Conservation (phyloP, 2,329 filamentous ascomycete species). For the Penicillium janthinellum region DNA sequence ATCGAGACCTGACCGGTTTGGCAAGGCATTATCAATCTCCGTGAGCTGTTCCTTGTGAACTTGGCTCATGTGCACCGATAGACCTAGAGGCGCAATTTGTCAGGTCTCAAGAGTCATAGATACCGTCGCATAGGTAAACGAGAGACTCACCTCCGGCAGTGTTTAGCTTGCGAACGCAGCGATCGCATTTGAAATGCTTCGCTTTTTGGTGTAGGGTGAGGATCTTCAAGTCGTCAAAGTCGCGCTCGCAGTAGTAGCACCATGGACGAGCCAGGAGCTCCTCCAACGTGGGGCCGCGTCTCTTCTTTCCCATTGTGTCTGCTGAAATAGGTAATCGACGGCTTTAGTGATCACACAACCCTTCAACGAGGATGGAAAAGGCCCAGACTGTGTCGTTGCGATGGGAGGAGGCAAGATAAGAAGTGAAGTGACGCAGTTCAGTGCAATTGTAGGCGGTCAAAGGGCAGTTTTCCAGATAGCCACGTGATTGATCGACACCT, state of each 20-base stretch:
- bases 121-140: not conserved
- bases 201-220: conserved; percentile 97
- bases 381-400: not conserved
- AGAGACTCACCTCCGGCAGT: conserved; percentile 79
- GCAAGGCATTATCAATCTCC: conserved; percentile 87
- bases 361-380: not conserved
- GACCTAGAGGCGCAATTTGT: conserved; percentile 57
- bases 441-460: conserved; percentile 4
- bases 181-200: conserved; percentile 98
- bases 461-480: not conserved
- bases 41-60: conserved; percentile 93
- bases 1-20: conserved; percentile 80
- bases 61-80: conserved; percentile 96
- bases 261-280: conserved; percentile 85
- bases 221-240: conserved; percentile 96
- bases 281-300: conserved; percentile 82
- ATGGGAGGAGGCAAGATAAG: not conserved
- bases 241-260: conserved; percentile 99
- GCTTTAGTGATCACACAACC: not conserved
- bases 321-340: not conserved
- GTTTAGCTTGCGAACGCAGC: conserved; percentile 84
- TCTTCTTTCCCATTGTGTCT: conserved; percentile 79
- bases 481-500: conserved; percentile 8
- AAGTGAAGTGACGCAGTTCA: conserved; percentile 7
- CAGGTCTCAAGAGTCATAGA: not conserved